These are phyloP conservation scores for Coemansia sp. DNA, from an alignment of 192 early-diverging fungal species.

Conservation along the genomic window DNA sequence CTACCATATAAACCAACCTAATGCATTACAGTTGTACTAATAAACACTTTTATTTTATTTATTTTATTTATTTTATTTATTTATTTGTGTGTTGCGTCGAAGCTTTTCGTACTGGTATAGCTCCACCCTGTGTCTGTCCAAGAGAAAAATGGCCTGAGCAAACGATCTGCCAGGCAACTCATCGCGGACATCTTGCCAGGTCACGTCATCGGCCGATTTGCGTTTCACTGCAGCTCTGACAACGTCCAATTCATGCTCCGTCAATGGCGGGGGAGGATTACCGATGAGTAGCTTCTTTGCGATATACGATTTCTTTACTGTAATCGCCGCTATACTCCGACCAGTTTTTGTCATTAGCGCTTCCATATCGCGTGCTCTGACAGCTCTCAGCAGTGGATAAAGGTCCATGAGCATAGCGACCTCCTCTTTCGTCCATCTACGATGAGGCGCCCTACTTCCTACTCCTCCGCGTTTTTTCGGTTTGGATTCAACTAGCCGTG, in stretches of 20 bases:
- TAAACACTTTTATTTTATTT: background rate
- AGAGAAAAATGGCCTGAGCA: background rate
- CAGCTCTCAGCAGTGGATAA: background rate
- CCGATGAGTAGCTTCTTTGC: too few species aligned
- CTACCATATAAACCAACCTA: background rate
- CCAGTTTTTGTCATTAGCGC: background rate
- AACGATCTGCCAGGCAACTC: conserved; percentile 9
- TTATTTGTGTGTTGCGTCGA: background rate
- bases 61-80: background rate
- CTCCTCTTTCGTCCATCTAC: background rate
- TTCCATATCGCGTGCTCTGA: background rate
- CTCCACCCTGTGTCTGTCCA: background rate
- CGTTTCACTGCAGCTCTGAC: background rate
- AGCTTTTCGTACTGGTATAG: conserved; percentile 1
- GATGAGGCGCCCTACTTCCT: too few species aligned
- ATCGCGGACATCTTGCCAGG: conserved; percentile 20
- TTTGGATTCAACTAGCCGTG: background rate
- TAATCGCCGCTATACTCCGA: background rate
- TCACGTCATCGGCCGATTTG: background rate
- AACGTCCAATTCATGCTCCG: background rate
- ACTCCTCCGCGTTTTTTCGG: background rate
- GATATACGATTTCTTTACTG: background rate
- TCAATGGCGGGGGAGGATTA: background rate
- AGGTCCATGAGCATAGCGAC: background rate
- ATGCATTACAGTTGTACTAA: too few species aligned